Evolutionary conservation across 2,329 filamentous ascomycete genomes (phyloP).

Genomic region (Colletotrichum sp.): DNA sequence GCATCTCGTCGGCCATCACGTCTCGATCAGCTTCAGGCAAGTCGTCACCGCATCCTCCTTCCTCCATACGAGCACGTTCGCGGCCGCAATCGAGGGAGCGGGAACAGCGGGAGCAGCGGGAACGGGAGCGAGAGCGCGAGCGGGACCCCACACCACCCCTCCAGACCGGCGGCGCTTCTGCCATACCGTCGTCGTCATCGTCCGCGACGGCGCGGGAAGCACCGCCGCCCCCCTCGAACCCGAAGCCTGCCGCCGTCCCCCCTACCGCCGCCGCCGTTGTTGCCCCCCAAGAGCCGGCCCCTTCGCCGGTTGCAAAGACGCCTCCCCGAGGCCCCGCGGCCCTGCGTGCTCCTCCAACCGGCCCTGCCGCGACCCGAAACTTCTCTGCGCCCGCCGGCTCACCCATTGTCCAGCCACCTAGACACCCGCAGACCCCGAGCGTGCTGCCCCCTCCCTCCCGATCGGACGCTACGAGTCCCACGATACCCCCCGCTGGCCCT

Average conservation of each 20-base stretch:
- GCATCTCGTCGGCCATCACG: conserved; percentile 53
- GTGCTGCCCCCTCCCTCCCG: conserved; percentile 32
- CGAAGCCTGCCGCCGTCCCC: conserved; percentile 15
- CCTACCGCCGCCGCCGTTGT: conserved; percentile 15
- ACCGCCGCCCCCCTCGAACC: background rate
- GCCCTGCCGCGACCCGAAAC: conserved; percentile 43
- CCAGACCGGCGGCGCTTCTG: conserved; percentile 21
- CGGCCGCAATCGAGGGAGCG: conserved; percentile 48
- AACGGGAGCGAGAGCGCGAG: conserved; percentile 19
- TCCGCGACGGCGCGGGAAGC: conserved; percentile 31
- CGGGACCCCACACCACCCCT: conserved; percentile 15
- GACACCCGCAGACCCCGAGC: conserved; percentile 38
- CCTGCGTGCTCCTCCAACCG: conserved; percentile 55
- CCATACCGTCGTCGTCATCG: conserved; percentile 12
- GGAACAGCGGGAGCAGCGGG: conserved; percentile 14
- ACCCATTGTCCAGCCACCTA: conserved; percentile 37
- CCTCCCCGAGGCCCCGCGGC: conserved; percentile 63
- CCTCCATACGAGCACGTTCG: conserved; percentile 50
- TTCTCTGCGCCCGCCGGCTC: conserved; percentile 40
- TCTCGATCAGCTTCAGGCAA: conserved; percentile 57
- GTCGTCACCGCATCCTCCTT: conserved; percentile 57
- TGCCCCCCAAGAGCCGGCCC: conserved; percentile 31
- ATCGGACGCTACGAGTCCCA: conserved; percentile 49
- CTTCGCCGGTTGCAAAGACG: conserved; percentile 39
- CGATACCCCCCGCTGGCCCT: conserved; percentile 58